Evolutionary conservation across 441 rosid species (phyloP).

Genomic region (Raphanus hybrid): DNA sequence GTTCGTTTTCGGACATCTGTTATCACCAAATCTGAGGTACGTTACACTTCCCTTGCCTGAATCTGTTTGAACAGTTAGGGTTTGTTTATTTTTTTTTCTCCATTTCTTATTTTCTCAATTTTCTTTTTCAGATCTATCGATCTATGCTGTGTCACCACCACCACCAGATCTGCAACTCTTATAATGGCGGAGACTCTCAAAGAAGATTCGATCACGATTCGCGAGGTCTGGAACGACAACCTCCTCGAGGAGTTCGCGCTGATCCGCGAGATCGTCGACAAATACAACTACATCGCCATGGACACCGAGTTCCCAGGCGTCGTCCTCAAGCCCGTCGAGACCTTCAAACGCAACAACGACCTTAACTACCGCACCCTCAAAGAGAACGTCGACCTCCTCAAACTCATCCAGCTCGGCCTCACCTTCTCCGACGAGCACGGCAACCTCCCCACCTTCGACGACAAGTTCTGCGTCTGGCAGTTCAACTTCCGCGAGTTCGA

Average conservation of each 20-base stretch:
- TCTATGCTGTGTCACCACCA: slow-evolving; percentile 40
- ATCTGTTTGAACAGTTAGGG: neutral
- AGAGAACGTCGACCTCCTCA: slow-evolving; percentile 57
- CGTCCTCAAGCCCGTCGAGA: slow-evolving; percentile 53
- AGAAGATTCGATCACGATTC: slow-evolving; percentile 55
- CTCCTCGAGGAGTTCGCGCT: slow-evolving; percentile 55
- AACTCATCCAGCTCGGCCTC: slow-evolving; percentile 56
- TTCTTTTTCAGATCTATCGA: slow-evolving; percentile 31
- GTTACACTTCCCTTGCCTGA: slow-evolving; percentile 25
- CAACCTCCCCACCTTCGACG: slow-evolving; percentile 54
- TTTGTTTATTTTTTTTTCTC: neutral
- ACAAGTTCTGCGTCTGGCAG: slow-evolving; percentile 59
- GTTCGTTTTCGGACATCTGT: slow-evolving; percentile 33
- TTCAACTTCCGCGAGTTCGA: slow-evolving; percentile 64
- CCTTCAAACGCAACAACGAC: slow-evolving; percentile 55
- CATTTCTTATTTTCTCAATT: slow-evolving; percentile 39
- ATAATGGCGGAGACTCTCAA: slow-evolving; percentile 52
- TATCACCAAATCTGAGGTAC: slow-evolving; percentile 47
- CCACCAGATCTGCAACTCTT: slow-evolving; percentile 51
- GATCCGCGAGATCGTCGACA: slow-evolving; percentile 60
- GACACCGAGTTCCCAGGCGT: slow-evolving; percentile 69
- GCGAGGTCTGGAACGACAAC: slow-evolving; percentile 66
- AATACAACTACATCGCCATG: slow-evolving; percentile 49
- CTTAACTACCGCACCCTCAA: slow-evolving; percentile 55
- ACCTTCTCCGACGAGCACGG: slow-evolving; percentile 57